Conservation (phyloP, 106 monocot species). For the Apostasia shenzhenica region DNA sequence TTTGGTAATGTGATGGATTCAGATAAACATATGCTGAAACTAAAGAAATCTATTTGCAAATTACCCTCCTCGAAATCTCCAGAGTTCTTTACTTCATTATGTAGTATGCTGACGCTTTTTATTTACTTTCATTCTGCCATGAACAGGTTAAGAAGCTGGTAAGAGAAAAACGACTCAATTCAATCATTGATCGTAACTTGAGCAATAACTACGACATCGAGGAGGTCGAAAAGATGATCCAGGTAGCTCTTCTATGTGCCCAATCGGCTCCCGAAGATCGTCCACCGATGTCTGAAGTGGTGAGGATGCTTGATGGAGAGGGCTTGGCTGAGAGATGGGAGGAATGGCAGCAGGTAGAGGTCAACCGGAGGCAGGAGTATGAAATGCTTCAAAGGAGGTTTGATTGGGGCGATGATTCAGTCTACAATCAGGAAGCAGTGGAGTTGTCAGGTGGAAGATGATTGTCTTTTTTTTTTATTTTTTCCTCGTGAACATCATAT, state of each 20-base stretch:
- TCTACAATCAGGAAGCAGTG: slow-evolving; percentile 67
- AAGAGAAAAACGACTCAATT: slow-evolving; percentile 61
- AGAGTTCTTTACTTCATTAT: no score
- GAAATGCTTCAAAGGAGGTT: slow-evolving; percentile 68
- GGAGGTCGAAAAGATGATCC: slow-evolving; percentile 81
- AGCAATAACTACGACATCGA: slow-evolving; percentile 34
- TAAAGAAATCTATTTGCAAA: no score
- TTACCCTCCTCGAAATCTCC: no score
- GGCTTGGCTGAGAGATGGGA: slow-evolving; percentile 73
- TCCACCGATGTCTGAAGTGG: slow-evolving; percentile 71
- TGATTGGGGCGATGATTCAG: slow-evolving; percentile 79
- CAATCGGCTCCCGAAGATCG: slow-evolving; percentile 61
- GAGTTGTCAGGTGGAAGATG: slow-evolving; percentile 79
- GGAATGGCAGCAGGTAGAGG: slow-evolving; percentile 87
- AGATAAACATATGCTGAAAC: no score
- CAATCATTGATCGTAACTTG: slow-evolving; percentile 70
- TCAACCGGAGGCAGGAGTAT: slow-evolving; percentile 57
- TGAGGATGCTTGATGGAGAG: slow-evolving; percentile 77
- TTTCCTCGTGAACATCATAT: neutral
- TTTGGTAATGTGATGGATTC: no score
- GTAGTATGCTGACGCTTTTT: no score
- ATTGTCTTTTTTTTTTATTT: slow-evolving; percentile 2
- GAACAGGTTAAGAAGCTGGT: slow-evolving; percentile 85
- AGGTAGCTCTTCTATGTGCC: slow-evolving; percentile 61
- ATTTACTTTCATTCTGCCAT: neutral